Evolutionary conservation across 108 stramenopile species (phyloP).

Genomic region (Cyclotella kingstonii): DNA sequence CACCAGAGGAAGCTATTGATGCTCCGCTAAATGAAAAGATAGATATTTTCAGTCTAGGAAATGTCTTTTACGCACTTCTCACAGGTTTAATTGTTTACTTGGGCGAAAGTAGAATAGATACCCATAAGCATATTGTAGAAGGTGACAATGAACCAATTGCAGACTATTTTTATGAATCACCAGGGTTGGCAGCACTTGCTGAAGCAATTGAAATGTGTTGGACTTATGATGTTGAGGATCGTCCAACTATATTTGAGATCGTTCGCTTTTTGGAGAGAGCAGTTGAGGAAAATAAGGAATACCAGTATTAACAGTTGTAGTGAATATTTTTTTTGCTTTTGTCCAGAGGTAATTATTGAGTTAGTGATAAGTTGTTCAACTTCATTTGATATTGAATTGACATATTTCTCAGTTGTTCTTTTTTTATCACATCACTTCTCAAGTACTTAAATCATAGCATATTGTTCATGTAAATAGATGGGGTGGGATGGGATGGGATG

Average conservation of each 20-base stretch:
- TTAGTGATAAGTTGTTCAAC: no score
- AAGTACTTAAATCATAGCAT: no score
- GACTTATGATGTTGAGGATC: constrained; percentile 47
- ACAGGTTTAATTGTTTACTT: constrained; percentile 34
- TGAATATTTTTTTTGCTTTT: no score
- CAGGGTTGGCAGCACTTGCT: constrained; percentile 28
- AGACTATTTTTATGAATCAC: constrained; percentile 6
- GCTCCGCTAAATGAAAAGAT: constrained; percentile 52
- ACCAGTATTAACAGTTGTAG: neutral
- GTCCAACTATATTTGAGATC: constrained; percentile 66
- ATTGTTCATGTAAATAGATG: no score
- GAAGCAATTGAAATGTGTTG: constrained; percentile 59
- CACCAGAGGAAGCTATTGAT: constrained; percentile 62
- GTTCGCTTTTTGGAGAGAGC: constrained; percentile 48
- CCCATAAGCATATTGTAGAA: constrained; percentile 5
- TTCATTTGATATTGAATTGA: no score
- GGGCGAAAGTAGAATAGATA: neutral
- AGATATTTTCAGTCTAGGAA: constrained; percentile 70
- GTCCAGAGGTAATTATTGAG: no score
- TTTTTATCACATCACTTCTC: no score
- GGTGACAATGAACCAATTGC: constrained; percentile 17
- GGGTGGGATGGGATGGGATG: no score
- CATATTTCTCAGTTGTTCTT: no score
- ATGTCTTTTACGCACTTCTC: constrained; percentile 62
- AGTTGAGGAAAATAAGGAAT: constrained; percentile 4